These are phyloP conservation scores for Venturia effusa DNA, from an alignment of 2,329 filamentous ascomycete species.

Conservation along the genomic window DNA sequence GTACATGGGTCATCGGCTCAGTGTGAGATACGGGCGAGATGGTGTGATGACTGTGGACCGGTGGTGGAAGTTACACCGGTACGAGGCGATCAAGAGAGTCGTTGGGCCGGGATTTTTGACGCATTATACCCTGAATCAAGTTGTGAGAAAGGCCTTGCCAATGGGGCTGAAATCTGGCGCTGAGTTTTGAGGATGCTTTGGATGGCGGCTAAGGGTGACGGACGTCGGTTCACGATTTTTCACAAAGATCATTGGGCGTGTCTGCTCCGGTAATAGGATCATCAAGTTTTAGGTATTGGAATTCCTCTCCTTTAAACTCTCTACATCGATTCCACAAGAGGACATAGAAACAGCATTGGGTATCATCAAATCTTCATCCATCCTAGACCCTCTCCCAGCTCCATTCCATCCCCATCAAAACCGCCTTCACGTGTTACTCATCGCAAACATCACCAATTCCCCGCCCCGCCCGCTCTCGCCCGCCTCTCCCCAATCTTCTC, in stretches of 20 bases:
- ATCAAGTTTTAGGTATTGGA: neutral
- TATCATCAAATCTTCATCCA: neutral
- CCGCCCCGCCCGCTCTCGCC: neutral
- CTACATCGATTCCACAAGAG: neutral
- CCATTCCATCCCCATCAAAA: neutral
- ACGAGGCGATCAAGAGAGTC: conserved; percentile 35
- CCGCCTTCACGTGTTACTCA: neutral
- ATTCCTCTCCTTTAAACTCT: neutral
- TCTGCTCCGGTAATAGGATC: neutral
- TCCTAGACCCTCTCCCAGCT: neutral
- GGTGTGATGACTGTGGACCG: conserved; percentile 49
- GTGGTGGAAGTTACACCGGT: conserved; percentile 62
- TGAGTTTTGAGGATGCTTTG: neutral
- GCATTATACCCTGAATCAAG: conserved; percentile 52
- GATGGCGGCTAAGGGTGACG: neutral
- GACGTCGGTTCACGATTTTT: neutral
- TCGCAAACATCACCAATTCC: neutral
- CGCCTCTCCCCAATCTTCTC: conserved; percentile 1
- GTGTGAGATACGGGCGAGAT: conserved; percentile 38
- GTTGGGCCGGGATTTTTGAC: conserved; percentile 44
- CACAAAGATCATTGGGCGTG: neutral
- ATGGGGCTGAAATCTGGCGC: neutral
- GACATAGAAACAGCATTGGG: neutral
- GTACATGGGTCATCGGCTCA: conserved; percentile 51
- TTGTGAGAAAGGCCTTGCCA: conserved; percentile 49